Evolutionary conservation across 1,284 basidiomycete species (phyloP).

Genomic region (Meripilus lineatus): DNA sequence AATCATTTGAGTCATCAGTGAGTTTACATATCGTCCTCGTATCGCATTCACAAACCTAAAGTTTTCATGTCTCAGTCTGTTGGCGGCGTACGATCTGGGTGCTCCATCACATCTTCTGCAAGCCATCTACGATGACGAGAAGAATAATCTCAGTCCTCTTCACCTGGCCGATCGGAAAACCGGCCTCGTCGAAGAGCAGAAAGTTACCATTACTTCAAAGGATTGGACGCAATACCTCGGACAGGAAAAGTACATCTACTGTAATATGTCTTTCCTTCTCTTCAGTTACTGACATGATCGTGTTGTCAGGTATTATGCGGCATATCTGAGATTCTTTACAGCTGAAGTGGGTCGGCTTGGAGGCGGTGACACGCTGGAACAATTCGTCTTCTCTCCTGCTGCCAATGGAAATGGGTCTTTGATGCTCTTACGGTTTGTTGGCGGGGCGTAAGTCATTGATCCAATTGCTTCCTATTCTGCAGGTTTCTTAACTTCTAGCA

Average conservation of each 20-base stretch:
- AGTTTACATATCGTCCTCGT: conserved; percentile 13
- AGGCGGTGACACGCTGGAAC: conserved; percentile 38
- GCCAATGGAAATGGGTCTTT: conserved; percentile 42
- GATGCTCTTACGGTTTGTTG: conserved; percentile 54
- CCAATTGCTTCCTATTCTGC: background rate
- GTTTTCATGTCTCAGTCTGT: conserved; percentile 42
- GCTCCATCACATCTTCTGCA: conserved; percentile 47
- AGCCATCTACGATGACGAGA: conserved; percentile 45
- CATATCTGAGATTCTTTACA: conserved; percentile 55
- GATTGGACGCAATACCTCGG: conserved; percentile 58
- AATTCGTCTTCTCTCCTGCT: conserved; percentile 48
- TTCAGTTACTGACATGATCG: conserved; percentile 6
- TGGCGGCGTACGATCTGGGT: conserved; percentile 65
- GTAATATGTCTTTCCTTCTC: background rate
- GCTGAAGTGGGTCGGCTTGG: conserved; percentile 41
- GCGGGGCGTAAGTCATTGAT: conserved; percentile 43
- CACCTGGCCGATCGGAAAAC: conserved; percentile 33
- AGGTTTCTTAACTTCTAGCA: conserved; percentile 15
- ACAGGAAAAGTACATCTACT: conserved; percentile 30
- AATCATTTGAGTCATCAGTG: conserved; percentile 63
- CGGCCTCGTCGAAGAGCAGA: conserved; percentile 28
- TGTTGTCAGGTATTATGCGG: conserved; percentile 43
- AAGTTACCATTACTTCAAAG: conserved; percentile 33
- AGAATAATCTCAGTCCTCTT: conserved; percentile 39
- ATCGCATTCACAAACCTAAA: conserved; percentile 9